Base-by-base conservation (phyloP, 129 eudicot species). In the Saposhnikovia divaricata region DNA sequence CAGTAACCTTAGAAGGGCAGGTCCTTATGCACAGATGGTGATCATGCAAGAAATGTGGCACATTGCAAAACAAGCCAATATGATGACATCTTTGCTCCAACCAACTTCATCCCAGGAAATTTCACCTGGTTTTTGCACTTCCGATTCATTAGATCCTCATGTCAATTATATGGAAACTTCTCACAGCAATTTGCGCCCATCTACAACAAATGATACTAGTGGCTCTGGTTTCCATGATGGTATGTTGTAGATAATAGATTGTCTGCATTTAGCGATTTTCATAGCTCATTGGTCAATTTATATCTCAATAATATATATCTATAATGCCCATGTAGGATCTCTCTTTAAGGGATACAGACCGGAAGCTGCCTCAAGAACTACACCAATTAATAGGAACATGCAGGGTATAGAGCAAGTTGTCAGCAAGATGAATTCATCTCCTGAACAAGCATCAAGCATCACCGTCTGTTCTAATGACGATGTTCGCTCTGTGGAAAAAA, bases 371-470 rank as follows among this genome's bases (percentile, higher is more conserved):
- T 47, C 79, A 45, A 45, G 71, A 78, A 66, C 73, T 34, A 28
- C 77, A 40, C 76, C 78, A 79, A 79, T 71, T 85, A 75, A 74
- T 81, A 86, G 87, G 50, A 79, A 71, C 77, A 81, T 79, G 51
- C 66, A 73, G 80, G 81, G 87, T n/a, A 28, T 83, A 61, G 78
- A 81, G 71, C 84, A 86, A 80, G 77, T 73, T 85, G 86, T 79
- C 79, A 13, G 77, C 73, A 85, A 82, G 77, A 65, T 78, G 23
- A 77, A 82, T 77, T 47, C 88, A 75, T 90, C 91, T 80, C 90
- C 89, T 31, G 89, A 85, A 80, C 89, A 81, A 43, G 85, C 82
- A 55, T 89, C 93, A 53, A 77, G 89, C 57, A 72, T 89, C 79
- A 87, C 89, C 14, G 84, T 80, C 28, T 82, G 85, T 82, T 91